A percentile compares a stretch with the other conserved stretches of the same genome.
Conservation (phyloP, 1,284 basidiomycete genomes). For the Papiliotrema flavescens region DNA sequence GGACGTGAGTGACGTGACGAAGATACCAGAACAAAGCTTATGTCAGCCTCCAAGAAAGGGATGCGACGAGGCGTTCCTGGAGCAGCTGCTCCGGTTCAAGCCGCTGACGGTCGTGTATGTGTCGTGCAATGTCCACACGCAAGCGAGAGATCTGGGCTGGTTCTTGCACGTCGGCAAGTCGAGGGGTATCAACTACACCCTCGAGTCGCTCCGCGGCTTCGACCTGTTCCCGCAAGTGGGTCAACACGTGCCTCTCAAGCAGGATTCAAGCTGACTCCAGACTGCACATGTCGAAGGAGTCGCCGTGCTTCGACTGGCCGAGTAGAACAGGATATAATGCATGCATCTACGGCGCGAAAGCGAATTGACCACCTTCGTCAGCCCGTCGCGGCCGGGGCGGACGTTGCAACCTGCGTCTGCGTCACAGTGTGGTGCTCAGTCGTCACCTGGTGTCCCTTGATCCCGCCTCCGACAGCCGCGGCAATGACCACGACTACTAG, state of each 20-base stretch:
- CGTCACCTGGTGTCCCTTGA: slow-evolving; percentile 18
- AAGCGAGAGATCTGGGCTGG: slow-evolving; percentile 49
- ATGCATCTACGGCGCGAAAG: neutral
- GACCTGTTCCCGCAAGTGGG: slow-evolving; percentile 94
- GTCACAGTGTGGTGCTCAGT: slow-evolving; percentile 1
- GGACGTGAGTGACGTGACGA: slow-evolving; percentile 41
- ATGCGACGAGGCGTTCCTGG: slow-evolving; percentile 75
- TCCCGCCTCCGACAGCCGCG: slow-evolving; percentile 19
- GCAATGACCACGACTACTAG: slow-evolving; percentile 23
- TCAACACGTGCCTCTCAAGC: slow-evolving; percentile 58
- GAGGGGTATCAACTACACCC: slow-evolving; percentile 49
- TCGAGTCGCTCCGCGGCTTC: slow-evolving; percentile 79
- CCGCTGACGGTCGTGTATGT: slow-evolving; percentile 78
- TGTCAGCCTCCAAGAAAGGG: slow-evolving; percentile 80
- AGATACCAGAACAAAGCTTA: neutral
- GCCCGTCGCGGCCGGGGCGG: neutral
- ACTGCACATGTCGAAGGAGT: slow-evolving; percentile 40
- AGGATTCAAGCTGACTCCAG: slow-evolving; percentile 33
- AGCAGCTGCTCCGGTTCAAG: slow-evolving; percentile 70
- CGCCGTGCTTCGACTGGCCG: slow-evolving; percentile 50
- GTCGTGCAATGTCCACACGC: slow-evolving; percentile 75
- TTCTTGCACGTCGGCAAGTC: slow-evolving; percentile 23
- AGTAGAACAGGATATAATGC: neutral
- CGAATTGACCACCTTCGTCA: neutral
- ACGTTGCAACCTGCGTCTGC: neutral